Conservation (phyloP, 108 stramenopile genomes). For the Epithemia pelagica region DNA sequence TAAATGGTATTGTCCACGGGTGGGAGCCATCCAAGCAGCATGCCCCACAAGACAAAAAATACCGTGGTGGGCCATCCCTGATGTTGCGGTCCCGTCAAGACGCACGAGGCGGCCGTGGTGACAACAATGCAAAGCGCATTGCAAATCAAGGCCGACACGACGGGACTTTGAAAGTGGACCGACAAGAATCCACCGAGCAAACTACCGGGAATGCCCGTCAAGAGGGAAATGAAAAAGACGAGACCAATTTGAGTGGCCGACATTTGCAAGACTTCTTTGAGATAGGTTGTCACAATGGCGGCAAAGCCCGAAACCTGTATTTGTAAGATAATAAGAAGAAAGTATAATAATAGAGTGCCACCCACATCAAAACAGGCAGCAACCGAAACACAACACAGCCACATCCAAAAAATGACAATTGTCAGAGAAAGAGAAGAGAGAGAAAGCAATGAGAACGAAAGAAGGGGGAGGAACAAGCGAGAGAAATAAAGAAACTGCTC, state of each 20-base stretch:
- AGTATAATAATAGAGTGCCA: too few relatives aligned
- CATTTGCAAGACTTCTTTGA: slow-evolving; percentile 18
- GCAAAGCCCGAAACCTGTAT: slow-evolving; percentile 6
- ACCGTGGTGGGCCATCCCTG: slow-evolving; percentile 19
- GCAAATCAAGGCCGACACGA: background rate
- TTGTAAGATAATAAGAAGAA: too few relatives aligned
- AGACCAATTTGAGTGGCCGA: slow-evolving; percentile 16
- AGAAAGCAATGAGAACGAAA: too few relatives aligned
- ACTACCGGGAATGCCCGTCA: slow-evolving; percentile 19
- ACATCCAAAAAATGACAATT: too few relatives aligned
- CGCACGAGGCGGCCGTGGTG: slow-evolving; percentile 30
- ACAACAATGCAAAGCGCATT: slow-evolving; percentile 18
- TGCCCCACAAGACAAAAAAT: slow-evolving; percentile 40
- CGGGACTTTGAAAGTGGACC: background rate
- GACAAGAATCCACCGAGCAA: slow-evolving; percentile 8
- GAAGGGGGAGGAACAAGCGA: too few relatives aligned
- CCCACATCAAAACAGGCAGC: too few relatives aligned
- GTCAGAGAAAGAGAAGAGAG: too few relatives aligned
- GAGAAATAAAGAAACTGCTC: too few relatives aligned
- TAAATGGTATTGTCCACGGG: slow-evolving; percentile 39
- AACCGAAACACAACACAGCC: too few relatives aligned
- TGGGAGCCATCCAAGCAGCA: slow-evolving; percentile 48
- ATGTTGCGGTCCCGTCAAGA: slow-evolving; percentile 33
- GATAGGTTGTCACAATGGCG: slow-evolving; percentile 29
- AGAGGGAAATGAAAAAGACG: slow-evolving; percentile 18